Percentiles rank a stretch among this genome's conserved stretches.
phyloP scores from a whole-genome alignment of 306 rosid genomes.

The Cercis canadensis region DNA sequence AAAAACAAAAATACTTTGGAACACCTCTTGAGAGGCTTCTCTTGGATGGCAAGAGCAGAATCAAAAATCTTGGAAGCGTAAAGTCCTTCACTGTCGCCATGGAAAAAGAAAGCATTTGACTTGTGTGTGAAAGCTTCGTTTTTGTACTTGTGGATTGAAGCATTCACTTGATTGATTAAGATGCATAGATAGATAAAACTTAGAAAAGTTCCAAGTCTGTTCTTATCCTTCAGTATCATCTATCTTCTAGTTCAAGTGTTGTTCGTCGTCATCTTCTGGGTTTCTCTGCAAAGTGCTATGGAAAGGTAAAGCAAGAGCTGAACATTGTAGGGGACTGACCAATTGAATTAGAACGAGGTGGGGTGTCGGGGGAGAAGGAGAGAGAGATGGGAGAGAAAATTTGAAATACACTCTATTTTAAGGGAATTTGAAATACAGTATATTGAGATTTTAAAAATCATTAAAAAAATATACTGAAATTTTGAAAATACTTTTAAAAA shows the following conservation, averaged over 20 bases:
- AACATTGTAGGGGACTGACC: neutral
- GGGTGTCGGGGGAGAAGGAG: too few relatives aligned
- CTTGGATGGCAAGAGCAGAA: slow-evolving; percentile 31
- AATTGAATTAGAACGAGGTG: neutral
- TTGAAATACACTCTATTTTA: too few relatives aligned
- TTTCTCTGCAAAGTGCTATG: neutral
- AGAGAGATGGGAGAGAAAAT: too few relatives aligned
- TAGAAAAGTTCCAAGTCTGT: slow-evolving; percentile 21
- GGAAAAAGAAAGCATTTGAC: slow-evolving; percentile 96
- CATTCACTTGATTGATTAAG: slow-evolving; percentile 40
- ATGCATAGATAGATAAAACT: slow-evolving; percentile 18
- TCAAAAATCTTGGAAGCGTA: slow-evolving; percentile 56
- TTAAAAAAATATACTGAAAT: too few relatives aligned
- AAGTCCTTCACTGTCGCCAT: slow-evolving; percentile 90
- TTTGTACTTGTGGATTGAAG: slow-evolving; percentile 77
- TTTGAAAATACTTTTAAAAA: too few relatives aligned
- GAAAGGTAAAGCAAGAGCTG: neutral
- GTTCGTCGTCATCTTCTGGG: too few relatives aligned
- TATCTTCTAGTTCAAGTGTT: too few relatives aligned
- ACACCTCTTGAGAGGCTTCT: slow-evolving; percentile 51
- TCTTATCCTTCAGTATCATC: neutral
- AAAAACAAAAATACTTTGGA: too few relatives aligned
- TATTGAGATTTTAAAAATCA: too few relatives aligned
- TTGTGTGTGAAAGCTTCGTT: slow-evolving; percentile 64
- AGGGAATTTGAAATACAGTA: too few relatives aligned